Conservation (phyloP, 73 alveolate species). For the Paramecium octaurelia region DNA sequence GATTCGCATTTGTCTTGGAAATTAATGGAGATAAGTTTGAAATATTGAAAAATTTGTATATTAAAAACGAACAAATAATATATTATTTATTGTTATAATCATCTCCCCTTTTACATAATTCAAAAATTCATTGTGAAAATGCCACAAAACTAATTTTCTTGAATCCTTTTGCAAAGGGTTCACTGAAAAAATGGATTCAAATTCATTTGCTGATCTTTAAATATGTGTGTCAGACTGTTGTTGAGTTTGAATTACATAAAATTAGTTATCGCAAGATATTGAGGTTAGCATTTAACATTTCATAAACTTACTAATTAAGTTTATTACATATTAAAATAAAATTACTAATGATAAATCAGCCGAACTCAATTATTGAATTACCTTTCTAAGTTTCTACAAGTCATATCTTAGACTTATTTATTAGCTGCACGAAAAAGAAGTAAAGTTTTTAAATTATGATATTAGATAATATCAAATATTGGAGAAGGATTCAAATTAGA, state of each 20-base stretch:
- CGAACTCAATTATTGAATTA: slow-evolving; percentile 16
- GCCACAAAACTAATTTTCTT: background rate
- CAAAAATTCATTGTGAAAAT: background rate
- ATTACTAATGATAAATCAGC: background rate
- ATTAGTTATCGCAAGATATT: background rate
- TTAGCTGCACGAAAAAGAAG: background rate
- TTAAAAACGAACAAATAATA: background rate
- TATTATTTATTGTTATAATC: background rate
- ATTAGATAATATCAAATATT: background rate
- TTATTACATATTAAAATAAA: background rate
- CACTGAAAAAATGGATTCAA: background rate
- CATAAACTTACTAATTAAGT: background rate
- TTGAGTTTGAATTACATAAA: background rate
- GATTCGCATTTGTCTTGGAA: background rate
- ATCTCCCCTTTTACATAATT: no score
- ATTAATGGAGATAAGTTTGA: background rate
- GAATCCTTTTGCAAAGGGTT: background rate
- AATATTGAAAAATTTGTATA: background rate
- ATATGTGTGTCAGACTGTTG: background rate
- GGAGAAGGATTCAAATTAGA: background rate
- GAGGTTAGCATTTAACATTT: background rate
- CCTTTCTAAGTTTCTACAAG: slow-evolving; percentile 38
- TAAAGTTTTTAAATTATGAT: background rate
- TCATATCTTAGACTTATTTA: background rate
- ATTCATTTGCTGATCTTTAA: background rate